A percentile compares a stretch with the other conserved stretches of the same genome.
Conservation (phyloP, 805 yeast genomes). For the Teunomyces funiuensis region DNA sequence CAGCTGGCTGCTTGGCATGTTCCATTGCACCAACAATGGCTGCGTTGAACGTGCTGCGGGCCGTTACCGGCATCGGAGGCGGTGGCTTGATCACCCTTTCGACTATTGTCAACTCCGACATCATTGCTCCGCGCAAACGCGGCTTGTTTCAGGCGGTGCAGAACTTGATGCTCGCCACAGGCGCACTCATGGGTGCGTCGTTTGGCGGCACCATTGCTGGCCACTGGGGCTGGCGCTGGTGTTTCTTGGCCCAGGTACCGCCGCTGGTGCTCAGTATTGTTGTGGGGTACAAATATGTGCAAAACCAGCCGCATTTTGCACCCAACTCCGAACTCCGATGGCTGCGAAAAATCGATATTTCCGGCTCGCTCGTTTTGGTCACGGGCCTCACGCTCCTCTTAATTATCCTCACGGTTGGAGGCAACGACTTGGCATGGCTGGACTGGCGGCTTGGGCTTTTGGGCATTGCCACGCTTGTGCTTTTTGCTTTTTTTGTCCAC, state of each 20-base stretch:
- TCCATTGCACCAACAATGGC: conserved; percentile 26
- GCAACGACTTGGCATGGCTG: conserved; percentile 17
- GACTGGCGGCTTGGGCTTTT: conserved; percentile 12
- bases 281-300: conserved; percentile 25
- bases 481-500: conserved; percentile 14
- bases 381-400: conserved; percentile 31
- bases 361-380: conserved; percentile 33
- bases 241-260: conserved; percentile 56
- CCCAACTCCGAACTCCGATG: conserved; percentile 9
- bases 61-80: conserved; percentile 42
- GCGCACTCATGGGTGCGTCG: conserved; percentile 67
- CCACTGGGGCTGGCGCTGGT: conserved; percentile 64
- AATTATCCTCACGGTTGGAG: conserved; percentile 24
- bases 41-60: conserved; percentile 32
- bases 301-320: conserved; percentile 26
- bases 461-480: conserved; percentile 6
- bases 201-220: conserved; percentile 58
- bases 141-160: conserved; percentile 43
- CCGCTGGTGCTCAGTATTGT: conserved; percentile 43
- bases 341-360: conserved; percentile 29
- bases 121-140: conserved; percentile 34
- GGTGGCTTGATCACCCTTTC: conserved; percentile 40
- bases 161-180: conserved; percentile 35
- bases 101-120: conserved; percentile 40
- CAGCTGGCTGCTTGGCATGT: conserved; percentile 39